A percentile compares a stretch with the other conserved stretches of the same genome.
Evolutionary conservation across 169 alveolate species (phyloP).

Genomic region (Pseudocohnilembus persalinus): DNA sequence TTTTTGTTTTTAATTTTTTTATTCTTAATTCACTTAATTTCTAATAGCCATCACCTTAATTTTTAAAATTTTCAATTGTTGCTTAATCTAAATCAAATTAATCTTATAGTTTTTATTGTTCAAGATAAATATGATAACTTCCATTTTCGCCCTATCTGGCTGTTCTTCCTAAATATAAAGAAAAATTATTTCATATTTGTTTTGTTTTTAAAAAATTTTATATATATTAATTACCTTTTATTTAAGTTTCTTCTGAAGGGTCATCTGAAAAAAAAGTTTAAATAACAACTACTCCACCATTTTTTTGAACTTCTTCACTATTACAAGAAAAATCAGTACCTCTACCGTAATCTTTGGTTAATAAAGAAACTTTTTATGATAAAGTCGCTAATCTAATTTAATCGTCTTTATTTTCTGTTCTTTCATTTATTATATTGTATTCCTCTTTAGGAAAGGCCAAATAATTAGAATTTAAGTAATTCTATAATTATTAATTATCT

Average conservation of each 20-base stretch:
- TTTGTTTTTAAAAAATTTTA: too few relatives aligned
- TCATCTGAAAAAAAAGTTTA: conserved; percentile 28
- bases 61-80: too few relatives aligned
- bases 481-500: background rate
- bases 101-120: too few relatives aligned
- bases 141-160: conserved; percentile 36
- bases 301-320: background rate
- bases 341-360: conserved; percentile 22
- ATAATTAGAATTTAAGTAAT: background rate
- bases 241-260: conserved; percentile 13
- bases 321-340: conserved; percentile 30
- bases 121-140: conserved; percentile 5
- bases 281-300: conserved; percentile 25
- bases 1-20: too few relatives aligned
- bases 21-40: too few relatives aligned
- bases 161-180: too few relatives aligned
- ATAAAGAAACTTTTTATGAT: background rate
- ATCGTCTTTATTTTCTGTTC: background rate
- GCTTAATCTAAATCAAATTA: too few relatives aligned
- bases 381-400: background rate
- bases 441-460: background rate
- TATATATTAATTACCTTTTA: too few relatives aligned
- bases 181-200: too few relatives aligned
- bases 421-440: background rate
- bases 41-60: too few relatives aligned